Conservation (phyloP, 208 protist species). For the Leishmania turanica region DNA sequence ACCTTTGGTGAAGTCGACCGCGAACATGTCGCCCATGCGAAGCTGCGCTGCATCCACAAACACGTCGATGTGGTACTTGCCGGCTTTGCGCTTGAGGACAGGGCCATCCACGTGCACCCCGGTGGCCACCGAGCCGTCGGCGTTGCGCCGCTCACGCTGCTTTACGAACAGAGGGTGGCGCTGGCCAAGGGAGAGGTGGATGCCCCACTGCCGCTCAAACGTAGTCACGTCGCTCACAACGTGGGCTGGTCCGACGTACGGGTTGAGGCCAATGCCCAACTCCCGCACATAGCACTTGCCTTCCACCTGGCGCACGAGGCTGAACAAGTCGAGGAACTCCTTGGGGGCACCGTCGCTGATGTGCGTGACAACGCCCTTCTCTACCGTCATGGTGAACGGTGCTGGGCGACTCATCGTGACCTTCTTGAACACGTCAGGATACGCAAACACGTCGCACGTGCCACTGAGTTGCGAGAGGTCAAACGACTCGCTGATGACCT, state of each 20-base stretch:
- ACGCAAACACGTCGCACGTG: constrained; percentile 81
- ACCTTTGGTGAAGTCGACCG: constrained; percentile 79
- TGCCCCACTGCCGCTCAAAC: constrained; percentile 91
- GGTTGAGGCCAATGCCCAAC: constrained; percentile 91
- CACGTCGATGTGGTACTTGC: constrained; percentile 92
- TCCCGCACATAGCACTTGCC: constrained; percentile 88
- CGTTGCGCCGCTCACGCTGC: constrained; percentile 66
- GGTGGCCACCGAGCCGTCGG: constrained; percentile 53
- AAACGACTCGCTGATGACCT: constrained; percentile 90
- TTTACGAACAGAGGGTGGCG: constrained; percentile 92
- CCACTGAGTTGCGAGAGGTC: constrained; percentile 85
- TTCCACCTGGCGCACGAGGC: constrained; percentile 81
- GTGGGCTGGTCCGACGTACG: constrained; percentile 72
- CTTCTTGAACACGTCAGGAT: constrained; percentile 74
- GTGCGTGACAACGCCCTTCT: constrained; percentile 65
- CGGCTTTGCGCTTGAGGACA: constrained; percentile 83
- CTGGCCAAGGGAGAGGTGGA: constrained; percentile 89
- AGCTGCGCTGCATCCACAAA: constrained; percentile 76
- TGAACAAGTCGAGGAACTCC: constrained; percentile 80
- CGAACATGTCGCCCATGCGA: constrained; percentile 52
- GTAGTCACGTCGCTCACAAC: constrained; percentile 89
- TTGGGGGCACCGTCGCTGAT: constrained; percentile 62
- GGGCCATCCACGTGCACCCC: constrained; percentile 63
- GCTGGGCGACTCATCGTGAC: constrained; percentile 66
- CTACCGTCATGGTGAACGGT: constrained; percentile 77